Evolutionary conservation across 331 rosid species (phyloP).

Genomic region (Pyrus hybrid): DNA sequence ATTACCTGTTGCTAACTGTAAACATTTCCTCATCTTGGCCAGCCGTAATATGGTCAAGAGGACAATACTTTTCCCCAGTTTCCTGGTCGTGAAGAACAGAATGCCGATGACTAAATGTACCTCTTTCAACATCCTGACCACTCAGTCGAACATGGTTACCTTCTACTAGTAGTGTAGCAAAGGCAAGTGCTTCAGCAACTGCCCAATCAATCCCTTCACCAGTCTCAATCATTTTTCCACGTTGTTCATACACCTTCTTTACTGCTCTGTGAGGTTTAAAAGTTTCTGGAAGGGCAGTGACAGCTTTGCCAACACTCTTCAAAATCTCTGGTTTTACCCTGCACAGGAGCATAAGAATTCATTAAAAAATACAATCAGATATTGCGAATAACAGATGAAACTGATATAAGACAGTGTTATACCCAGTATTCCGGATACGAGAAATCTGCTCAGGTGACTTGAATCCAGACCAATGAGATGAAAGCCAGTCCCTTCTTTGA

Average conservation of each 20-base stretch:
- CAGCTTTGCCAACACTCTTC: slow-evolving; percentile 89
- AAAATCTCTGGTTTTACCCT: slow-evolving; percentile 92
- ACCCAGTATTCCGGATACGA: slow-evolving; percentile 94
- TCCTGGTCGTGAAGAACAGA: slow-evolving; percentile 87
- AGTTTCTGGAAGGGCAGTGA: slow-evolving; percentile 67
- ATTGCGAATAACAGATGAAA: not conserved
- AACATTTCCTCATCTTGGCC: slow-evolving; percentile 92
- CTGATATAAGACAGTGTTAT: slow-evolving; percentile 11
- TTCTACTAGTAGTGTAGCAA: slow-evolving; percentile 81
- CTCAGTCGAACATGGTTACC: slow-evolving; percentile 95
- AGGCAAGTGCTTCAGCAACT: slow-evolving; percentile 90
- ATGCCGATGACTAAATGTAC: slow-evolving; percentile 97
- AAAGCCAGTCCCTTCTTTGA: slow-evolving; percentile 93
- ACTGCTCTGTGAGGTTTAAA: slow-evolving; percentile 88
- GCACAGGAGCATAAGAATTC: slow-evolving; percentile 17
- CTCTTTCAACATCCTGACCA: slow-evolving; percentile 99
- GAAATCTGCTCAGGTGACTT: slow-evolving; percentile 98
- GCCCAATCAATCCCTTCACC: slow-evolving; percentile 99
- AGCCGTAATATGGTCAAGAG: slow-evolving; percentile 75
- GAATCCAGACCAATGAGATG: slow-evolving; percentile 95
- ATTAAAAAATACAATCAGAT: slow-evolving; percentile 5
- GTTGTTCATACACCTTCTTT: slow-evolving; percentile 74
- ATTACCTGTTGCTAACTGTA: slow-evolving; percentile 97
- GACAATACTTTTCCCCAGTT: slow-evolving; percentile 80
- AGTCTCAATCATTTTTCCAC: slow-evolving; percentile 87